These are phyloP conservation scores for Boletus smithii DNA, from an alignment of 1,284 basidiomycete genomes.

Conservation along the genomic window DNA sequence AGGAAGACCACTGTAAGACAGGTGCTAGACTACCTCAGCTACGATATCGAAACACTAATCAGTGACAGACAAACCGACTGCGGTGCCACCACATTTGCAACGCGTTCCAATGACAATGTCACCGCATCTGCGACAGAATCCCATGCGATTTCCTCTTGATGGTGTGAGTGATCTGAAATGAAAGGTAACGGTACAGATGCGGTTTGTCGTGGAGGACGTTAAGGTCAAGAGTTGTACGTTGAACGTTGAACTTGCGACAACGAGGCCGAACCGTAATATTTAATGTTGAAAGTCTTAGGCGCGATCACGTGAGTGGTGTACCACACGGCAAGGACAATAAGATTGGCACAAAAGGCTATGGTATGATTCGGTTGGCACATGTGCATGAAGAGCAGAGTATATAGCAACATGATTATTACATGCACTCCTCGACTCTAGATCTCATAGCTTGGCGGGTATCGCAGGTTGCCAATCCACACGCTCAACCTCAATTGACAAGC, in stretches of 20 bases:
- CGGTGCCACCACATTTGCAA: constrained; percentile 72
- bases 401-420: neutral
- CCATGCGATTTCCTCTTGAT: constrained; percentile 44
- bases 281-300: no score
- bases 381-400: neutral
- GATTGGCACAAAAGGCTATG: no score
- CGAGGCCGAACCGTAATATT: no score
- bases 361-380: no score
- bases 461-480: constrained; percentile 64
- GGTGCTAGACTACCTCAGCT: constrained; percentile 47
- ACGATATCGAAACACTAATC: constrained; percentile 1
- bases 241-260: constrained; percentile 6
- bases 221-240: constrained; percentile 2
- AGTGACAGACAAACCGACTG: constrained; percentile 58
- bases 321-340: no score
- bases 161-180: neutral
- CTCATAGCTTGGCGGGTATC: constrained; percentile 22
- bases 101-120: constrained; percentile 67
- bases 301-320: constrained; percentile 27
- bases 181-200: neutral
- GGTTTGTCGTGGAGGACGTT: neutral
- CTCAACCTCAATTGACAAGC: constrained; percentile 56
- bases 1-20: constrained; percentile 60
- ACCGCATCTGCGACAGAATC: constrained; percentile 77
- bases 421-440: constrained; percentile 6